Conservation (phyloP, 2,329 filamentous ascomycete species). For the Aspergillus bombycis region DNA sequence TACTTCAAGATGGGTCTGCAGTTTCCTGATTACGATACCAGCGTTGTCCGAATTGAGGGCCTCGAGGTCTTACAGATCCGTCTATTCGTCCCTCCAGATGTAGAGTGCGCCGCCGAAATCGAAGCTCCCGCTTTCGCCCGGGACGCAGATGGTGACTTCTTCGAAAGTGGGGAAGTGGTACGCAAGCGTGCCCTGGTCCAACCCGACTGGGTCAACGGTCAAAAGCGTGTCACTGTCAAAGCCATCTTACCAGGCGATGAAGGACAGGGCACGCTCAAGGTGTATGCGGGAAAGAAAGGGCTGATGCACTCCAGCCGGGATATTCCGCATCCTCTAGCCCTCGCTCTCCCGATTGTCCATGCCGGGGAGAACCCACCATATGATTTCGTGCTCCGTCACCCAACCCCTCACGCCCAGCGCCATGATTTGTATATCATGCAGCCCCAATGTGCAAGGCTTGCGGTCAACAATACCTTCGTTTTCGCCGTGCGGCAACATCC, state of each 20-base stretch:
- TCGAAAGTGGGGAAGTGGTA: constrained; percentile 86
- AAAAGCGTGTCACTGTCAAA: constrained; percentile 92
- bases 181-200: constrained; percentile 87
- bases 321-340: constrained; percentile 87
- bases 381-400: constrained; percentile 89
- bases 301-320: constrained; percentile 98
- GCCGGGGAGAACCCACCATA: constrained; percentile 91
- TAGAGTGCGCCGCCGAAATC: constrained; percentile 90
- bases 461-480: constrained; percentile 96
- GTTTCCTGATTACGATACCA: constrained; percentile 89
- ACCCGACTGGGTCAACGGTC: constrained; percentile 83
- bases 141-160: constrained; percentile 87
- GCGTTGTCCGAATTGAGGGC: constrained; percentile 80
- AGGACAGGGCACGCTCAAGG: constrained; percentile 80
- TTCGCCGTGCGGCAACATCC: constrained; percentile 95
- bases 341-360: constrained; percentile 88
- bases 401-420: constrained; percentile 94
- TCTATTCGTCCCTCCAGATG: constrained; percentile 82
- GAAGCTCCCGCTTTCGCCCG: constrained; percentile 79
- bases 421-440: constrained; percentile 97
- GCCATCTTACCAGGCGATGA: constrained; percentile 89
- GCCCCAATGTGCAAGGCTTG: constrained; percentile 85
- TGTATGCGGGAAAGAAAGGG: constrained; percentile 92
- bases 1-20: constrained; percentile 83
- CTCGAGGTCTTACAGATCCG: constrained; percentile 91